Conservation (phyloP, 306 rosid species). For the Rosa rugosa region DNA sequence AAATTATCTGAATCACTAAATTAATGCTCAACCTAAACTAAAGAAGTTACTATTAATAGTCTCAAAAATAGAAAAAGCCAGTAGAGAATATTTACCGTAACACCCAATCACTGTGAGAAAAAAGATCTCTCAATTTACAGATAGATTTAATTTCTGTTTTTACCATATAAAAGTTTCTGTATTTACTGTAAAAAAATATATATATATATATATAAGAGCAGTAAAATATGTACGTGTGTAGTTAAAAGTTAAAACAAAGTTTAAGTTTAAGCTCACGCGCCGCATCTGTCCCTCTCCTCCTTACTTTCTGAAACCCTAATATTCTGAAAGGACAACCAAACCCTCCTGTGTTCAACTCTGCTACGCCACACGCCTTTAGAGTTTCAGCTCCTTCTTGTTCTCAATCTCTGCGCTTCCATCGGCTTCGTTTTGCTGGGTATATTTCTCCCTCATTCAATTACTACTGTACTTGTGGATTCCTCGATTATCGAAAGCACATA, state of each 20-base stretch:
- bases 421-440: constrained; percentile 6
- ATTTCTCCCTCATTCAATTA: background rate
- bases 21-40: too few relatives aligned
- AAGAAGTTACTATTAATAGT: too few relatives aligned
- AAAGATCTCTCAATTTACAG: too few relatives aligned
- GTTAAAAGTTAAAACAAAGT: background rate
- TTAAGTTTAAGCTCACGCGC: background rate
- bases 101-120: too few relatives aligned
- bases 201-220: too few relatives aligned
- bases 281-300: background rate
- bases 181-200: background rate
- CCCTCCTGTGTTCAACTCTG: background rate
- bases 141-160: too few relatives aligned
- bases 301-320: background rate
- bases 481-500: background rate
- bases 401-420: background rate
- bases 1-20: too few relatives aligned
- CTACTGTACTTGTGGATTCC: background rate
- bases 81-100: too few relatives aligned
- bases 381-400: background rate
- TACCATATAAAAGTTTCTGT: background rate
- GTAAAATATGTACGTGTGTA: background rate
- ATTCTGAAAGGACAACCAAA: background rate
- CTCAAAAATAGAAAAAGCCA: too few relatives aligned
- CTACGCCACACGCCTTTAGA: constrained; percentile 1